Base-by-base conservation (phyloP, 768 basidiomycete species). In the Exidia glandulosa region DNA sequence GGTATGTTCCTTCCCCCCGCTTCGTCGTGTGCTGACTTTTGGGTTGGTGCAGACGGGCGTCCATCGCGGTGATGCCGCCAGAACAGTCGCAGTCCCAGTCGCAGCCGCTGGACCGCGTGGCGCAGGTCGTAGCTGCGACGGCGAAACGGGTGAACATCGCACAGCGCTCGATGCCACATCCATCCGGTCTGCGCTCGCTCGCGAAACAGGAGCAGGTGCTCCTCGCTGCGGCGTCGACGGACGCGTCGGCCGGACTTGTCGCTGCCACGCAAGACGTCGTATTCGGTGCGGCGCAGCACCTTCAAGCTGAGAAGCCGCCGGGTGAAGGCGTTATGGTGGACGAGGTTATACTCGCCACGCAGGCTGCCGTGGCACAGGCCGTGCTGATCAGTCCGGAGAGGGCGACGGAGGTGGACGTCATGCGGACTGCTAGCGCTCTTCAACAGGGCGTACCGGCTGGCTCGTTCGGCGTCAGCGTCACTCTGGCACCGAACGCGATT, bases 151-250 rank as follows among this genome's bases (percentile, higher is more conserved):
- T 32, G 36, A 25, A 23, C 37, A 32, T 9, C 30, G 45, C 45
- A 60, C 41, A 57, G 59, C 56, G 25, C 59, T 32, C 16, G 56
- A 54, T 14, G 37, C 56, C 36, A 41, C 37, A 52, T 61, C 41
- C 41, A 6, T 10, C 10, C 19, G 69, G 88, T 12, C 81, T 86
- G 67, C 83, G 83, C 29, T 55, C 56, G 30, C 80, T 92, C 57
- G 85, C 81, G 56, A 88, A 88, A 70, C 89, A 91, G 74, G 88
- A 87, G 66, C 83, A 89, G 64, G 87, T 91, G 60, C 77, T 92
- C 56, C n/a, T 36, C 57, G 57, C 32, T 6, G 16, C 27, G 13
- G 19, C 25, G 12, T 31, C 25, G 12, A 25, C 45, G 19, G 56
- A 32, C 5, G 57, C 45, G 32, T n/a, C 19, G 77, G 90, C 61